phyloP scores from a whole-genome alignment of 306 rosid species.

The Lupinus albus region DNA sequence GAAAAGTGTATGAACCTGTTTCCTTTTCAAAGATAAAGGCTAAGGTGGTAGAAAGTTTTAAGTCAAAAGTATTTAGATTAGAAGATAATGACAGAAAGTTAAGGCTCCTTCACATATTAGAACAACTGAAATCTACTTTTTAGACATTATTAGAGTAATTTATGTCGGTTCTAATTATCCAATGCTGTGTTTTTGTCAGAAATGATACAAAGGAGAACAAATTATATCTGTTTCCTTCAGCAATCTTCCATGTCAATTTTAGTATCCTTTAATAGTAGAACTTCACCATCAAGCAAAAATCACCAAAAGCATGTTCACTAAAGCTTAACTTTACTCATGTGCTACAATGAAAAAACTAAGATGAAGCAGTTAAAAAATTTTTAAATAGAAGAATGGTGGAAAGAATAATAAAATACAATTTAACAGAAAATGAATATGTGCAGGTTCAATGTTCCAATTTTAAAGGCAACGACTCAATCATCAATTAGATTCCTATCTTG shows the following conservation, averaged over 20 bases:
- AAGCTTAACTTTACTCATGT: conserved; percentile 20
- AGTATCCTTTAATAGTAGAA: conserved; percentile 16
- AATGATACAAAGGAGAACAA: conserved; percentile 34
- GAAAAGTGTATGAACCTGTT: conserved; percentile 17
- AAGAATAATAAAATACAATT: conserved; percentile 61
- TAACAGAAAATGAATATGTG: conserved; percentile 88
- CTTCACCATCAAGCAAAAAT: conserved; percentile 31
- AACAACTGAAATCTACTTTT: conserved; percentile 27
- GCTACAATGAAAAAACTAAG: conserved; percentile 31
- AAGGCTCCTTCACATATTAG: conserved; percentile 4
- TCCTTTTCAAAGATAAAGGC: conserved; percentile 21
- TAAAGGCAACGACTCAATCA: conserved; percentile 94
- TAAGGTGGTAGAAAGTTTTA: conserved; percentile 15
- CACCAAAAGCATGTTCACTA: conserved; percentile 33
- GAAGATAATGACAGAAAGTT: conserved; percentile 3
- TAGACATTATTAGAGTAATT: conserved; percentile 29
- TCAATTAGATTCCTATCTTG: conserved; percentile 82
- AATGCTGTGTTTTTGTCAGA: conserved; percentile 5
- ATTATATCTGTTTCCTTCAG: conserved; percentile 31
- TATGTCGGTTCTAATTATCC: conserved; percentile 15
- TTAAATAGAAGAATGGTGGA: conserved; percentile 44
- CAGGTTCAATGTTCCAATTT: conserved; percentile 81
- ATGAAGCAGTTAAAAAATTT: conserved; percentile 40
- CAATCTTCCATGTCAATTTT: conserved; percentile 20
- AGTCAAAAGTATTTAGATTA: conserved; percentile 23